Base-by-base conservation (phyloP, 345 rosid genomes). In the Eucalyptus rudis region DNA sequence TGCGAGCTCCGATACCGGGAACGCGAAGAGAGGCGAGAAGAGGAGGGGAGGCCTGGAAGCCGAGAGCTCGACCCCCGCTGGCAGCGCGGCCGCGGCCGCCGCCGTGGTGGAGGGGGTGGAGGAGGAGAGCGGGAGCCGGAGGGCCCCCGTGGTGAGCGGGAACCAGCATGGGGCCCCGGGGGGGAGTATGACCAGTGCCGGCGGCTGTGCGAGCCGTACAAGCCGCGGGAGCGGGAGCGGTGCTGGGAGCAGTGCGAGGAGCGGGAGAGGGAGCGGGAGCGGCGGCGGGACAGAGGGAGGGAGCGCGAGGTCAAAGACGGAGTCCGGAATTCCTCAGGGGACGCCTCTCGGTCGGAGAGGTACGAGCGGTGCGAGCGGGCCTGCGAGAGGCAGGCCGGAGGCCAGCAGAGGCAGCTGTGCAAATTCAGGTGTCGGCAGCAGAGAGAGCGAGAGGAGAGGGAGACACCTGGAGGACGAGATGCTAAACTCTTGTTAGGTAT, bases 101-200 rank as follows among this genome's bases (percentile, higher is more conserved):
- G 29, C 51, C 56, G 76, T 2, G 66, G 51, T 36, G 31, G 83
- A n/a, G 49, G 27, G 86, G 49, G 16, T 58, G 88, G 58, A 64
- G 88, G 62, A 66, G 81, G 44, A 22, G 13, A 71, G 45, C 22
- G 44, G 81, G 81, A 33, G 7, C 81, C 13, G 4, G 81, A 71
- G 44, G 81, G 24, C 44, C 81, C 81, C 44, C 44, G 44, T 8
- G 25, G 44, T 5, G 81, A 71, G 25, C 36, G 44, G 25, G 45
- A 71, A 71, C 81, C 44, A 0, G 81, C 13, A 86, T 80, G 47
- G 80, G 91, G 91, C 54, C 90, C 90, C n/a, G 10, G 62, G 85
- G 64, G 88, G 86, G 89, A 90, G 87, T 89, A 88, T 31, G 86
- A 89, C 87, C 91, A 90, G 86, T 93, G 94, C 88, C 90, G 88